phyloP scores from a whole-genome alignment of 1,139 yeast genomes.

The Chernovozyma aurita region DNA sequence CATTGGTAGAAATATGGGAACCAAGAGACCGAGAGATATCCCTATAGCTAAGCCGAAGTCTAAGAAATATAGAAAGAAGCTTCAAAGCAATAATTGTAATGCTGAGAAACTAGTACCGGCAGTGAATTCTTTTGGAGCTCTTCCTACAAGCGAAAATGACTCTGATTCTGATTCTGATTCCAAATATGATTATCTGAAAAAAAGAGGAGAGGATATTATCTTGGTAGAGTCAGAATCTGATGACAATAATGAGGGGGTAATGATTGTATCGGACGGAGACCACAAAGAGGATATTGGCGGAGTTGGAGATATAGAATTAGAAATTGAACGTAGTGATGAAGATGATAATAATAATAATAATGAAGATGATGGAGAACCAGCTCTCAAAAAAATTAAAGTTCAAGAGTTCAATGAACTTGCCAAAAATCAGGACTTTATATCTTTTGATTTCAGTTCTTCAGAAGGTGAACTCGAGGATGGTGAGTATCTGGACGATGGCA shows the following conservation, averaged over 20 bases:
- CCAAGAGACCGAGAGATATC: too few species aligned
- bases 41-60: conserved; percentile 14
- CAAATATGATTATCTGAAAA: conserved; percentile 17
- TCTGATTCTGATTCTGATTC: conserved; percentile 19
- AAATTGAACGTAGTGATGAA: conserved; percentile 3
- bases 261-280: conserved; percentile 34
- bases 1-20: too few species aligned
- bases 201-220: conserved; percentile 17
- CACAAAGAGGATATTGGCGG: not conserved
- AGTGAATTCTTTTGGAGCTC: conserved; percentile 17
- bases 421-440: conserved; percentile 56
- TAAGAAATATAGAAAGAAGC: conserved; percentile 17
- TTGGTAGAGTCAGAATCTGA: conserved; percentile 24
- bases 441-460: conserved; percentile 50
- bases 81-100: conserved; percentile 7
- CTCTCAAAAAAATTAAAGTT: not conserved
- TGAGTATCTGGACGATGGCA: conserved; percentile 33
- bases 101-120: conserved; percentile 9
- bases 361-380: conserved; percentile 1
- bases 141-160: conserved; percentile 18
- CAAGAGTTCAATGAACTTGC: conserved; percentile 29
- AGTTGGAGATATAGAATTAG: not conserved
- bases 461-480: conserved; percentile 33
- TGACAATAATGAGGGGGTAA: conserved; percentile 16
- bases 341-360: conserved; percentile 2